A percentile compares a stretch with the other conserved stretches of the same genome.
These are phyloP conservation scores for Sporisorium sorghi DNA, from an alignment of 1,284 basidiomycete genomes.

Conservation along the genomic window DNA sequence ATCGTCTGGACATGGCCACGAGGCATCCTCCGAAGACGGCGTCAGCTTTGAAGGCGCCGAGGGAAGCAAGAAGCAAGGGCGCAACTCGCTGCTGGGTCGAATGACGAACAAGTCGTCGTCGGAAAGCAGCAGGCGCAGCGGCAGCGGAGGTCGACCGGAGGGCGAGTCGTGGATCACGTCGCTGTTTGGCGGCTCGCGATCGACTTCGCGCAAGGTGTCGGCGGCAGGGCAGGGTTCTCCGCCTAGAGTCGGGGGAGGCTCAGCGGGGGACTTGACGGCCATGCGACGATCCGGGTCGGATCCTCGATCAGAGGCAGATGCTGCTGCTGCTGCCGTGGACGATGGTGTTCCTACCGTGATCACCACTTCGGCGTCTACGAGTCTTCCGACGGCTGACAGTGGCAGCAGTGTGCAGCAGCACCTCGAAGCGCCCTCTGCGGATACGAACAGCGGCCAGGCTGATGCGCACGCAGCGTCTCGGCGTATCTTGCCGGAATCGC, in stretches of 20 bases:
- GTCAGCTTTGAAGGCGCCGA: constrained; percentile 25
- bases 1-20: constrained; percentile 22
- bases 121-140: constrained; percentile 20
- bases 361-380: constrained; percentile 28
- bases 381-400: constrained; percentile 22
- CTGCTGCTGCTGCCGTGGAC: neutral
- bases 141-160: constrained; percentile 20
- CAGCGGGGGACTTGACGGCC: neutral
- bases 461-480: neutral
- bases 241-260: constrained; percentile 2
- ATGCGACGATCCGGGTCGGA: constrained; percentile 12
- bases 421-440: neutral
- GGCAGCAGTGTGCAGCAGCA: constrained; percentile 19
- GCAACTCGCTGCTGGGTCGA: constrained; percentile 23
- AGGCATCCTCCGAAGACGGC: constrained; percentile 32
- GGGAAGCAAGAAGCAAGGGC: constrained; percentile 18
- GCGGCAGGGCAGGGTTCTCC: constrained; percentile 1
- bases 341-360: constrained; percentile 18
- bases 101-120: constrained; percentile 26
- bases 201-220: constrained; percentile 9
- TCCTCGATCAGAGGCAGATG: constrained; percentile 9
- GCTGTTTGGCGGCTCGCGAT: constrained; percentile 18
- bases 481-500: constrained; percentile 3
- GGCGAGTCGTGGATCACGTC: constrained; percentile 32
- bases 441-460: neutral